Evolutionary conservation across 306 rosid genomes (phyloP).

Genomic region (Malus fusca): DNA sequence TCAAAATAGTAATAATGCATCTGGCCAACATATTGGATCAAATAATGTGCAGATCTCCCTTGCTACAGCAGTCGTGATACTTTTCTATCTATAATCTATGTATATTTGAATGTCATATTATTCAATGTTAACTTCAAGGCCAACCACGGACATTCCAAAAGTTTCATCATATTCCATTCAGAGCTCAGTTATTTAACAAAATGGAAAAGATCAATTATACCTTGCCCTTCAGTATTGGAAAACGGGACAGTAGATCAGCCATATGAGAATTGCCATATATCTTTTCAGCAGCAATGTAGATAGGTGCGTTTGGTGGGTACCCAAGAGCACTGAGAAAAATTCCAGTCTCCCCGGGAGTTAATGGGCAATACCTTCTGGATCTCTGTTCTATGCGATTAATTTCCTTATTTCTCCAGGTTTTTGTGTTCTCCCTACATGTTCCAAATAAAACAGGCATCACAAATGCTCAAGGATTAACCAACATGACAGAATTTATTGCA

Average conservation of each 20-base stretch:
- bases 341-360: constrained; percentile 91
- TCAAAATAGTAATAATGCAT: background rate
- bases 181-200: background rate
- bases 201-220: constrained; percentile 21
- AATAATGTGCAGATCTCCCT: background rate
- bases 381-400: constrained; percentile 85
- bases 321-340: constrained; percentile 84
- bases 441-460: constrained; percentile 10
- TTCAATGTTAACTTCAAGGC: background rate
- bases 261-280: constrained; percentile 71
- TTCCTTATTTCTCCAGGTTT: constrained; percentile 77
- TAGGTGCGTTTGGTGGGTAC: constrained; percentile 62
- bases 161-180: background rate
- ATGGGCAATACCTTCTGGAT: constrained; percentile 76
- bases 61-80: background rate
- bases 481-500: background rate
- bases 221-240: constrained; percentile 81
- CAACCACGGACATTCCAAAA: background rate
- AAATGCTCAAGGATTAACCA: constrained; percentile 2
- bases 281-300: constrained; percentile 92
- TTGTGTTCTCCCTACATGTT: constrained; percentile 72
- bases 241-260: constrained; percentile 67
- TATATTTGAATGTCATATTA: background rate
- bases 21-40: background rate
- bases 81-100: background rate